phyloP scores from a whole-genome alignment of 1,139 yeast species.

The Debaryomycetaceae sp. region DNA sequence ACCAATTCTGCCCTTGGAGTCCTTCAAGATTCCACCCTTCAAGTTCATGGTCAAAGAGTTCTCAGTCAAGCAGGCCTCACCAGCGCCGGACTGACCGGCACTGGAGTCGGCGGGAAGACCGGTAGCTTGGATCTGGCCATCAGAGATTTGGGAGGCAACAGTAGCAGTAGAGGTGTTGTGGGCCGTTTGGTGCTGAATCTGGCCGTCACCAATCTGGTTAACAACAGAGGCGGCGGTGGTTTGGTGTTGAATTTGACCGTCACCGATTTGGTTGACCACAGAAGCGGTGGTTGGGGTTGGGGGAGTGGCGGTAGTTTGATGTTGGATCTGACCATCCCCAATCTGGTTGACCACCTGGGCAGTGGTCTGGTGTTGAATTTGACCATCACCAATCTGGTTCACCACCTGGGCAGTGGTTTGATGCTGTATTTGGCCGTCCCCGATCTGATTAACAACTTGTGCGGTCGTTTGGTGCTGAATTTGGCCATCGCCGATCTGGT shows the following conservation, averaged over 20 bases:
- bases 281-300: conserved; percentile 20
- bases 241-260: conserved; percentile 34
- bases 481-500: conserved; percentile 39
- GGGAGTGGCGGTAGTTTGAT: conserved; percentile 36
- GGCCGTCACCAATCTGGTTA: conserved; percentile 29
- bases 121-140: conserved; percentile 30
- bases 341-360: conserved; percentile 48
- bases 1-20: conserved; percentile 67
- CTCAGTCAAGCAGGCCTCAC: conserved; percentile 44
- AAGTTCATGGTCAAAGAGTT: conserved; percentile 56
- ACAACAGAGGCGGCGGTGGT: conserved; percentile 18
- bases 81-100: conserved; percentile 10
- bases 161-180: conserved; percentile 16
- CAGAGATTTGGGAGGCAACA: conserved; percentile 22
- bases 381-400: conserved; percentile 44
- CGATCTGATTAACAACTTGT: conserved; percentile 27
- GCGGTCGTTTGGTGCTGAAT: conserved; percentile 35
- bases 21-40: conserved; percentile 51
- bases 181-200: conserved; percentile 30
- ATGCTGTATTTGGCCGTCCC: conserved; percentile 35
- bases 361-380: conserved; percentile 25
- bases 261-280: conserved; percentile 28
- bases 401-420: conserved; percentile 20
- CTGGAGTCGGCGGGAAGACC: conserved; percentile 14
- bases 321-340: conserved; percentile 62